Evolutionary conservation across 306 rosid genomes (phyloP).

Genomic region (Gynostemma pentaphyllum): DNA sequence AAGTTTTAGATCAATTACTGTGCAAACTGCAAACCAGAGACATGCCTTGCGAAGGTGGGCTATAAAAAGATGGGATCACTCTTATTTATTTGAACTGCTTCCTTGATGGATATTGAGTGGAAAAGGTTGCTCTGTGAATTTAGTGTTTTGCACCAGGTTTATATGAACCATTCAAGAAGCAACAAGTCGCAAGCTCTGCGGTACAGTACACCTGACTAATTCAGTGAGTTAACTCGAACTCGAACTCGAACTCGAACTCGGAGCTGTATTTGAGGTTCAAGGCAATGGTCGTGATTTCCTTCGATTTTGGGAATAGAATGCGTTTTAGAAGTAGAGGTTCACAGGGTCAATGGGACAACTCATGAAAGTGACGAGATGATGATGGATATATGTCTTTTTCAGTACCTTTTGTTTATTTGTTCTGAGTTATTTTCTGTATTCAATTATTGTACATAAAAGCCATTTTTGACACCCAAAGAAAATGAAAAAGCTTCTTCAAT

Average conservation of each 20-base stretch:
- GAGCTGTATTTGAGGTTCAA: not conserved
- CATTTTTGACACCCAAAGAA: slow-evolving; percentile 2
- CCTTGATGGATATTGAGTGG: not conserved
- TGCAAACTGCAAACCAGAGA: slow-evolving; percentile 2
- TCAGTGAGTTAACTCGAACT: not conserved
- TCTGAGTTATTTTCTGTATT: slow-evolving; percentile 1
- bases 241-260: not conserved
- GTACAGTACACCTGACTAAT: not conserved
- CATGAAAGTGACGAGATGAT: slow-evolving; percentile 3
- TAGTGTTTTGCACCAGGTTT: not conserved
- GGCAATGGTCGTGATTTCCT: not conserved
- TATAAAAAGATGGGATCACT: not conserved
- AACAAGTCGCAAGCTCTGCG: not conserved
- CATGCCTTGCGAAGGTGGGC: not conserved
- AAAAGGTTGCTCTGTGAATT: not conserved
- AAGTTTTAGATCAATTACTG: not conserved
- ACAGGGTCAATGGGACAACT: not conserved
- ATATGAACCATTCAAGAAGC: too few relatives aligned
- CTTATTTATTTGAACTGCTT: not conserved
- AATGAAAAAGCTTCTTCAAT: slow-evolving; percentile 2
- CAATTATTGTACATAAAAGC: slow-evolving; percentile 8
- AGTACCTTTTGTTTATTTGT: not conserved
- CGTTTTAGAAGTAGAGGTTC: not conserved
- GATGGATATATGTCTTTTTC: not conserved
- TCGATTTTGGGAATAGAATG: not conserved